Conservation (phyloP, 768 basidiomycete genomes). For the Naganishia kalamii region DNA sequence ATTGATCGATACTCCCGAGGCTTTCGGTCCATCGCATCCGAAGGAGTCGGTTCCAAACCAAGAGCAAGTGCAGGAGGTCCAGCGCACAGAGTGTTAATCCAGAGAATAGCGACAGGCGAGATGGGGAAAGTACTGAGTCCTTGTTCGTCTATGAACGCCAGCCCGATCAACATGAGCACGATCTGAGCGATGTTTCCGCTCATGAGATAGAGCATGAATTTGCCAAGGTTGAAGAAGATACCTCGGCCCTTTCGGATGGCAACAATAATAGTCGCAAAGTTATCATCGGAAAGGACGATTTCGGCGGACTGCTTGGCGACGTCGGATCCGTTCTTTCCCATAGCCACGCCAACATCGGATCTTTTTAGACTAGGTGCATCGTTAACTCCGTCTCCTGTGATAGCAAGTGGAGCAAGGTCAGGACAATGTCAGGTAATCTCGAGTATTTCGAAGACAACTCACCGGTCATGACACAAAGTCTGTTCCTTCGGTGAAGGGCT, state of each 20-base stretch:
- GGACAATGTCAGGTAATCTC: too few species aligned
- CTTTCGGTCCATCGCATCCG: conserved; percentile 53
- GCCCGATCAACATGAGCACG: conserved; percentile 54
- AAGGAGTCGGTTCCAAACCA: conserved; percentile 53
- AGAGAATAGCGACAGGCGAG: conserved; percentile 52
- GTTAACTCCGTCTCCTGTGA: conserved; percentile 59
- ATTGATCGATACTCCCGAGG: conserved; percentile 47
- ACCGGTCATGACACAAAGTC: conserved; percentile 57
- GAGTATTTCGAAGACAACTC: too few species aligned
- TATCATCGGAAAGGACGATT: conserved; percentile 60
- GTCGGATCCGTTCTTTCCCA: conserved; percentile 56
- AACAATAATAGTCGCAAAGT: conserved; percentile 60
- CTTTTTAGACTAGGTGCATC: conserved; percentile 58
- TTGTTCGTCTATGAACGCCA: conserved; percentile 55
- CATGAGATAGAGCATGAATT: conserved; percentile 56
- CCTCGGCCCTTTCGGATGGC: conserved; percentile 63
- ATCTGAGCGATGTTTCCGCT: conserved; percentile 57
- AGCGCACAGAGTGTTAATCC: conserved; percentile 54
- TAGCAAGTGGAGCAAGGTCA: too few species aligned
- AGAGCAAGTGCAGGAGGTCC: conserved; percentile 58
- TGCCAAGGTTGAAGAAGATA: conserved; percentile 57
- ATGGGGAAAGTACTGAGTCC: conserved; percentile 56
- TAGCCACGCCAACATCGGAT: conserved; percentile 59
- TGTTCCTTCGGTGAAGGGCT: conserved; percentile 55
- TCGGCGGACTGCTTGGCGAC: conserved; percentile 61